Base-by-base conservation (phyloP, 73 alveolate genomes). In the Paramecium bursaria region DNA sequence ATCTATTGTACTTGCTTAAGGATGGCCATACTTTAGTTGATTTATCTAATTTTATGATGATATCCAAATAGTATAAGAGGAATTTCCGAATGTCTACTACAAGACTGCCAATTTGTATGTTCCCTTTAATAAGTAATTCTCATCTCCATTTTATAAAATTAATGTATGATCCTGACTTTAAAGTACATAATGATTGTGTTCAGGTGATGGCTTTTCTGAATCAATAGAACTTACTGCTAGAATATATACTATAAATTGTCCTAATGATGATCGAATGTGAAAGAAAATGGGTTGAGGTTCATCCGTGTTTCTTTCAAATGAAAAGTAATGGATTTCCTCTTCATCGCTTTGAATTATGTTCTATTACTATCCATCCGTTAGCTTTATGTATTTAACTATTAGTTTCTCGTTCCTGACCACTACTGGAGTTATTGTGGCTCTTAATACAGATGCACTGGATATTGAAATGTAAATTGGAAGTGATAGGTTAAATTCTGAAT, bases 21-120 rank as follows among this genome's bases (percentile, higher is more conserved):
- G 82, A 4, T 67, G 60, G 19, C 82, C 82, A 67, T 67, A 67
- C 4, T 25, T 25, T n/a, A 67, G 27, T 67, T 67, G 42, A 44
- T 17, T 35, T 1, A 67, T 22, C n/a, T 53, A 67, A 14, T 29
- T 21, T 33, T 42, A 67, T 0, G 82, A 15, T 1, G 82, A 39
- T 33, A 33, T 39, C 44, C 22, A 13, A 35, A 67, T 67, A 39
- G 33, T 57, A 67, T 67, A 67, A 2, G 82, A 33, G 6, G 22
- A 21, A 17, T n/a, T 44, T 2, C 82, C 82, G 0, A 67, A 23
- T 21, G 82, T 21, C 26, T 19, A 2, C 0, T 53, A 67, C 6
- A 10, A 14, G 19, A 67, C 60, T 14, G 49, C 7, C 17, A 67
- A 5, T 39, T 11, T 39, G 11, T 39, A 39, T 7, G 11, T 39